Evolutionary conservation across 2,329 filamentous ascomycete species (phyloP).

Genomic region (Gyromitra esculenta): DNA sequence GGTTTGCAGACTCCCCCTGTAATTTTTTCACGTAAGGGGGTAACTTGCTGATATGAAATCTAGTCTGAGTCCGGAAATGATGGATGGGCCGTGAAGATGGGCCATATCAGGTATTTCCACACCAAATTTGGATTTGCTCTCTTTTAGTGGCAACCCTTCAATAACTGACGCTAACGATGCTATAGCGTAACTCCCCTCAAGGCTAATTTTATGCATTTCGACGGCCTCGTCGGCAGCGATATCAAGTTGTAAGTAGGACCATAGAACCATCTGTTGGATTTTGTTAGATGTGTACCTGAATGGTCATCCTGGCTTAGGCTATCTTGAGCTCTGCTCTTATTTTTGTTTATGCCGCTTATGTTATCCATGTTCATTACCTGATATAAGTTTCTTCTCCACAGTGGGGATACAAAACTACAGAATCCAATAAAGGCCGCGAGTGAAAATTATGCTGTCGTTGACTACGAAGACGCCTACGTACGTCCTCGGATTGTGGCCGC

Average conservation of each 20-base stretch:
- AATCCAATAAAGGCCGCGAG: neutral
- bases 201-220: conserved; percentile 88
- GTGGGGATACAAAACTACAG: neutral
- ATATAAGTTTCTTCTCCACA: neutral
- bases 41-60: conserved; percentile 14
- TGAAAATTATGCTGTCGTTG: conserved; percentile 70
- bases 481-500: conserved; percentile 83
- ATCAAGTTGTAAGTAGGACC: conserved; percentile 80
- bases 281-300: conserved; percentile 5
- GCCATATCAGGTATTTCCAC: conserved; percentile 76
- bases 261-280: conserved; percentile 11
- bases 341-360: neutral
- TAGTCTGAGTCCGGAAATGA: conserved; percentile 76
- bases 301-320: neutral
- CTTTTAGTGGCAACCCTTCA: neutral
- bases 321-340: neutral
- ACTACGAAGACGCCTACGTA: conserved; percentile 89
- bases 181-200: conserved; percentile 84
- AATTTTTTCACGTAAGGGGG: conserved; percentile 60
- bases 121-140: neutral
- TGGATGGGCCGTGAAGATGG: conserved; percentile 90
- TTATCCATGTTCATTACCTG: conserved; percentile 22
- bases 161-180: conserved; percentile 20
- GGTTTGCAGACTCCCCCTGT: conserved; percentile 24
- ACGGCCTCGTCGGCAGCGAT: conserved; percentile 68